Evolutionary conservation across 345 rosid species (phyloP).

Genomic region (Lumnitzera littorea): DNA sequence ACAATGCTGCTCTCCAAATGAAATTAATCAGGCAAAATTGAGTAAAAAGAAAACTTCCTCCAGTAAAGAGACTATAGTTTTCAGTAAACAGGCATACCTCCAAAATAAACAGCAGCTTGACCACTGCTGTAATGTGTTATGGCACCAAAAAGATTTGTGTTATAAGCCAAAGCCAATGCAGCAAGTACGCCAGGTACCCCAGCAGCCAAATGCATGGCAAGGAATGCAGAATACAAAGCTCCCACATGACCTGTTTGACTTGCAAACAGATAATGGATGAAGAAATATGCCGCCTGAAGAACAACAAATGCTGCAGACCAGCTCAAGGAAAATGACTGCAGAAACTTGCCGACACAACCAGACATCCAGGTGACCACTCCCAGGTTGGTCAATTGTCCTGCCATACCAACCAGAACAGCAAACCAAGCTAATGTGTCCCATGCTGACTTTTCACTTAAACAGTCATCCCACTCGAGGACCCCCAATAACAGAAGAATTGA

Average conservation of each 20-base stretch:
- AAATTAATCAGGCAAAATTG: not conserved
- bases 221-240: conserved; percentile 93
- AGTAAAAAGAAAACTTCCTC: not conserved
- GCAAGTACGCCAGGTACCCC: conserved; percentile 79
- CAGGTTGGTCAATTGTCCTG: conserved; percentile 81
- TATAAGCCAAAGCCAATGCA: conserved; percentile 81
- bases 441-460: conserved; percentile 89
- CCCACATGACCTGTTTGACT: conserved; percentile 96
- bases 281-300: conserved; percentile 92
- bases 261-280: conserved; percentile 89
- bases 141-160: conserved; percentile 90
- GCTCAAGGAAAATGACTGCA: conserved; percentile 67
- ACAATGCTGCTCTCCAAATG: not conserved
- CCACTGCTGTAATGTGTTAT: conserved; percentile 98
- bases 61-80: not conserved
- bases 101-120: conserved; percentile 94
- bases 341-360: conserved; percentile 50
- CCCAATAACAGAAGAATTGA: conserved; percentile 79
- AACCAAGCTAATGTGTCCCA: conserved; percentile 99
- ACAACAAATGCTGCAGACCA: conserved; percentile 86
- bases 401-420: conserved; percentile 93
- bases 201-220: conserved; percentile 90
- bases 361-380: conserved; percentile 94
- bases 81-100: conserved; percentile 43
- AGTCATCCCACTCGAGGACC: conserved; percentile 95